Conservation (phyloP, 2,329 filamentous ascomycete genomes). For the Pseudogymnoascus sp. region DNA sequence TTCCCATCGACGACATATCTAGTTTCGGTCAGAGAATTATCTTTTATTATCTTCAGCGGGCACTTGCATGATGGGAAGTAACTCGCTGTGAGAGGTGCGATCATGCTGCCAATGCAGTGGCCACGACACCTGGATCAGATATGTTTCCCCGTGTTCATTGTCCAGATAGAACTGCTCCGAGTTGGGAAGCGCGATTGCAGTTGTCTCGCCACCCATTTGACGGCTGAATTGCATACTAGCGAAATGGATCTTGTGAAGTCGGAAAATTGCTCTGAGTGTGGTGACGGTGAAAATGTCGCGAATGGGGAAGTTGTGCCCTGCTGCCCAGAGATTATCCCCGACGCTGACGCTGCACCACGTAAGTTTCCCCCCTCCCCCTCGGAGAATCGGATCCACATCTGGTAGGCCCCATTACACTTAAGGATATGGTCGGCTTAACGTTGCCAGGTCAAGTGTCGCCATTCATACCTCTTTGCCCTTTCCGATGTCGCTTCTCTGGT, state of each 20-base stretch:
- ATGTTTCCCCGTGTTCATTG: conserved; percentile 34
- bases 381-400: background rate
- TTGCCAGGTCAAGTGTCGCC: background rate
- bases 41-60: conserved; percentile 28
- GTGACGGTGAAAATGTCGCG: background rate
- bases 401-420: background rate
- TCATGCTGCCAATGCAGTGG: conserved; percentile 29
- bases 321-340: background rate
- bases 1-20: conserved; percentile 42
- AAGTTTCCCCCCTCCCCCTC: background rate
- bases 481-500: conserved; percentile 2
- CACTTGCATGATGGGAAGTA: conserved; percentile 38
- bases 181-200: background rate
- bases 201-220: conserved; percentile 6
- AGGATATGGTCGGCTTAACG: background rate
- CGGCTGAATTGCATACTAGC: background rate
- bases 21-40: conserved; percentile 38
- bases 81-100: conserved; percentile 23
- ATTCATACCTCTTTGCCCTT: background rate
- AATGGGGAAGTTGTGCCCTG: background rate
- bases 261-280: background rate
- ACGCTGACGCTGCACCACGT: background rate
- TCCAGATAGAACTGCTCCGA: conserved; percentile 17
- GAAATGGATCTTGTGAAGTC: background rate
- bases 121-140: conserved; percentile 36